Evolutionary conservation across 1,284 basidiomycete species (phyloP).

Genomic region (Microbotryum intermedium): DNA sequence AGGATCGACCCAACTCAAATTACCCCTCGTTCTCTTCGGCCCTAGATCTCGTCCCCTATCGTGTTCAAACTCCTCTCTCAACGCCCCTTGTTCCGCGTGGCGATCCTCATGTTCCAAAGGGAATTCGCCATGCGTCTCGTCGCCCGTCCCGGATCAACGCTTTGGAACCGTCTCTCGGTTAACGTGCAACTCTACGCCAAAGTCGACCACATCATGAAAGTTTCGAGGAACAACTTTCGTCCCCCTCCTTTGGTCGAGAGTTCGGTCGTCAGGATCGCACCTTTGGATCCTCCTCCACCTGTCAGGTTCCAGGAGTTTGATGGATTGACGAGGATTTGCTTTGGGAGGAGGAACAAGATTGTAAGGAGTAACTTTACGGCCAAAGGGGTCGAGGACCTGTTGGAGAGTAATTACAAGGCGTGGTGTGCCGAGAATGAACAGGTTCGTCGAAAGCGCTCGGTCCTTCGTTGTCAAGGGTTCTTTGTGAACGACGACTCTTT

Average conservation of each 20-base stretch:
- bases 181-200: conserved; percentile 95
- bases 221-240: conserved; percentile 90
- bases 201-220: conserved; percentile 94
- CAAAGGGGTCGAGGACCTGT: conserved; percentile 86
- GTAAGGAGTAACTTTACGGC: conserved; percentile 79
- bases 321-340: conserved; percentile 81
- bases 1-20: too few species aligned
- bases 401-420: conserved; percentile 90
- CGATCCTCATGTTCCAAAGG: conserved; percentile 98
- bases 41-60: conserved; percentile 84
- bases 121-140: conserved; percentile 92
- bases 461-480: too few species aligned
- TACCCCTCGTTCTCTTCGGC: background rate
- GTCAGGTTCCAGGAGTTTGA: conserved; percentile 97
- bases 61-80: conserved; percentile 96
- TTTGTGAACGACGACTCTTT: too few species aligned
- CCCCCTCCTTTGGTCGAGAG: conserved; percentile 93
- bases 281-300: conserved; percentile 88
- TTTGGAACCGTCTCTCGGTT: conserved; percentile 92
- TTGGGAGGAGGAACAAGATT: conserved; percentile 83
- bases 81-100: conserved; percentile 83
- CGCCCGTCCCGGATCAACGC: conserved; percentile 69
- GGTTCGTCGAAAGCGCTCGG: conserved; percentile 11
- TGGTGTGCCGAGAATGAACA: conserved; percentile 69
- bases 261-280: conserved; percentile 82